phyloP scores from a whole-genome alignment of 176 grass and related monocot genomes.

The Eremochloa ophiuroides region DNA sequence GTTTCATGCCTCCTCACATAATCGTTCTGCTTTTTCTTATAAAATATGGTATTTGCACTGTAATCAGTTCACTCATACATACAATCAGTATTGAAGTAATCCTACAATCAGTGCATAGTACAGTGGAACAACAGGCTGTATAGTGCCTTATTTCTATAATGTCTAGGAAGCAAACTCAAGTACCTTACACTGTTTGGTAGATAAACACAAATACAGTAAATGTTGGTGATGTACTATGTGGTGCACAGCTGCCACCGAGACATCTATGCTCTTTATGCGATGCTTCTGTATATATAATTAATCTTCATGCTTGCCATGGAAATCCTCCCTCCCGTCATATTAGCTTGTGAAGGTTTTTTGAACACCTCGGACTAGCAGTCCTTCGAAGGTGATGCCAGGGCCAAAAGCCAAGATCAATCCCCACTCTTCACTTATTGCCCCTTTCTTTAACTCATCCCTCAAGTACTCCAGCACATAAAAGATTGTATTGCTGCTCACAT shows the following conservation, averaged over 20 bases:
- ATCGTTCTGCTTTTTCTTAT: conserved; percentile 12
- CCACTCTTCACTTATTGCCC: conserved; percentile 58
- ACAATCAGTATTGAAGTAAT: conserved; percentile 12
- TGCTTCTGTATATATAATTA: conserved; percentile 19
- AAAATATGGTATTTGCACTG: background rate
- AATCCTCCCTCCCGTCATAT: conserved; percentile 1
- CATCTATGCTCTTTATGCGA: conserved; percentile 19
- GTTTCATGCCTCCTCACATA: background rate
- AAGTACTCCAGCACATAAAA: conserved; percentile 87
- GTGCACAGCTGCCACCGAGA: conserved; percentile 10
- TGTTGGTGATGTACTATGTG: background rate
- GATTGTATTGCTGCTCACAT: conserved; percentile 81
- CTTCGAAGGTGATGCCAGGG: conserved; percentile 90
- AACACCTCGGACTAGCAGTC: conserved; percentile 54
- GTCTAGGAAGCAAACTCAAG: conserved; percentile 17
- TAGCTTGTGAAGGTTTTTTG: conserved; percentile 16
- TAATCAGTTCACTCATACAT: background rate
- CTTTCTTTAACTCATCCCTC: conserved; percentile 71
- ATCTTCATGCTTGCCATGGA: background rate
- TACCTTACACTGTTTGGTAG: conserved; percentile 23
- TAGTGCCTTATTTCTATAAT: conserved; percentile 1
- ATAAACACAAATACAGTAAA: conserved; percentile 27
- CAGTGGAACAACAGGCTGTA: background rate
- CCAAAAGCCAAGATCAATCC: conserved; percentile 84
- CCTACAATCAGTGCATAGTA: conserved; percentile 1